phyloP scores from a whole-genome alignment of 371 early-diverging fungal genomes.

The Actinomortierella ambigua region DNA sequence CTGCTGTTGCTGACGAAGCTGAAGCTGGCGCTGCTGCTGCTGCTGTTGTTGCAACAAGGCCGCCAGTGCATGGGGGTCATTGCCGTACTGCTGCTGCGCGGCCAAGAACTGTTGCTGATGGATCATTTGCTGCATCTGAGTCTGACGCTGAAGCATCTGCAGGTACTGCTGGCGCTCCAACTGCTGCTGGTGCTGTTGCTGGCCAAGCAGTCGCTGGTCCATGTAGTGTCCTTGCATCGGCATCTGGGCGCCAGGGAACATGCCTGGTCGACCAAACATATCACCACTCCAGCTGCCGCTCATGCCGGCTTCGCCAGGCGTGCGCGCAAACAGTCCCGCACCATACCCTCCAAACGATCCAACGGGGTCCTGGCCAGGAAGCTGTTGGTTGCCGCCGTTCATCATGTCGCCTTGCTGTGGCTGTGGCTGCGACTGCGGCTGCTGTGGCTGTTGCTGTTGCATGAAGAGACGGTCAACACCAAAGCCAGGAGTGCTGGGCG shows the following conservation, averaged over 20 bases:
- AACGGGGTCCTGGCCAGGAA: conserved; percentile 15
- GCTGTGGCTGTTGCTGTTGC: conserved; percentile 30
- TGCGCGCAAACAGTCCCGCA: conserved; percentile 9
- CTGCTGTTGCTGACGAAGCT: conserved; percentile 43
- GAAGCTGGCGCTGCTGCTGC: conserved; percentile 48
- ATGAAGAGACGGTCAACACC: conserved; percentile 34
- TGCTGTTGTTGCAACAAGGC: conserved; percentile 54
- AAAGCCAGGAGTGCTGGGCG: conserved; percentile 37
- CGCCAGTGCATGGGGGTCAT: conserved; percentile 48
- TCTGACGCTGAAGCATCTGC: conserved; percentile 53
- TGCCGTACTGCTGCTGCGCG: conserved; percentile 52
- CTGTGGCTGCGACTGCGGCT: conserved; percentile 12
- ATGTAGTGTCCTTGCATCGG: conserved; percentile 23
- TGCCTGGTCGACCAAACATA: conserved; percentile 20
- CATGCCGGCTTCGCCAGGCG: no score
- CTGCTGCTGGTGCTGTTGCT: conserved; percentile 30
- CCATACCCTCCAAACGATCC: conserved; percentile 14
- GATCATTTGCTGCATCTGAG: conserved; percentile 50
- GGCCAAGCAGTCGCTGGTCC: conserved; percentile 21
- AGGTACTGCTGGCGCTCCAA: conserved; percentile 52
- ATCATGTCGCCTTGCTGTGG: conserved; percentile 36
- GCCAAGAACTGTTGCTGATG: conserved; percentile 54
- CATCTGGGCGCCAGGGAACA: conserved; percentile 24
- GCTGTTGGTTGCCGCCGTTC: conserved; percentile 29
- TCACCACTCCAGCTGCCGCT: conserved; percentile 28